Percentiles rank a stretch among this genome's conserved stretches.
Evolutionary conservation across 352 stramenopile species (phyloP).

Genomic region (Sclerospora graminicola): DNA sequence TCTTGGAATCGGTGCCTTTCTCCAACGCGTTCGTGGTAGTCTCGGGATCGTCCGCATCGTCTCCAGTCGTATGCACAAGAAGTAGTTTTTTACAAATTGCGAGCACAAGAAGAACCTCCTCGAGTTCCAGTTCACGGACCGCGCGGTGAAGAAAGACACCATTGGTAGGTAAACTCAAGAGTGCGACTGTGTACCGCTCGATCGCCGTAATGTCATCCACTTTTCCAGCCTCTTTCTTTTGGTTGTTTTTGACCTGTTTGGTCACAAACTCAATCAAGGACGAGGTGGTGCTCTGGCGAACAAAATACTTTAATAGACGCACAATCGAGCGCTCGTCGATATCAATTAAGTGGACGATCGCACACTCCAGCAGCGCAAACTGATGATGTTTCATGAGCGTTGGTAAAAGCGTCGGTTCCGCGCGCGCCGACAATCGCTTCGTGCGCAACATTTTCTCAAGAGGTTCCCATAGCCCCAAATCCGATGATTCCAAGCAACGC

Average conservation of each 20-base stretch:
- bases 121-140: conserved; percentile 52
- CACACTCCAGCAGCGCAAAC: conserved; percentile 49
- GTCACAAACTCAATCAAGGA: conserved; percentile 27
- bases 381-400: conserved; percentile 59
- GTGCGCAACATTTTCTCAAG: conserved; percentile 43
- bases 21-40: conserved; percentile 12
- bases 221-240: conserved; percentile 1
- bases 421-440: conserved; percentile 49
- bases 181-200: conserved; percentile 44
- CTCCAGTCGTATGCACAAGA: conserved; percentile 25
- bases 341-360: conserved; percentile 55
- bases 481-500: conserved; percentile 45
- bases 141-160: conserved; percentile 70
- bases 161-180: conserved; percentile 55
- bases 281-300: conserved; percentile 39
- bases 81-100: conserved; percentile 65
- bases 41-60: conserved; percentile 1
- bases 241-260: conserved; percentile 11
- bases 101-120: conserved; percentile 60
- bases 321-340: conserved; percentile 71
- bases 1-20: conserved; percentile 16
- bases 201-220: conserved; percentile 16
- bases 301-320: conserved; percentile 64
- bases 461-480: conserved; percentile 40
- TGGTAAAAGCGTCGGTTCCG: conserved; percentile 48